Evolutionary conservation across 1,139 yeast species (phyloP).

Genomic region (Blastobotrys illinoisensis): DNA sequence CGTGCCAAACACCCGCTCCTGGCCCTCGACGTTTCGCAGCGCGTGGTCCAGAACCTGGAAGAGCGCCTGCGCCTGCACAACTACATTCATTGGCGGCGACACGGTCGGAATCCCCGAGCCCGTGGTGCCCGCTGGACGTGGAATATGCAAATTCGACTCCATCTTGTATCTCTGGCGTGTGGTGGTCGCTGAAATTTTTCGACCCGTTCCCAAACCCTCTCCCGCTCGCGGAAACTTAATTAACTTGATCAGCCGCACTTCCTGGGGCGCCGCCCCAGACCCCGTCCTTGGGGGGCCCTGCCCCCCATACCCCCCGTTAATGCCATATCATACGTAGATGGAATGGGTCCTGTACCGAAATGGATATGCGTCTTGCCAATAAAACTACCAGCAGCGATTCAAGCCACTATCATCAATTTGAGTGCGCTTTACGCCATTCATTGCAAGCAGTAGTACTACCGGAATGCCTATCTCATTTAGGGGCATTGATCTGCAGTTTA

Average conservation of each 20-base stretch:
- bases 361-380: too few species aligned
- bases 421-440: too few species aligned
- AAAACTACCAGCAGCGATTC: too few species aligned
- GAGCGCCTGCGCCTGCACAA: slow-evolving; percentile 56
- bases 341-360: too few species aligned
- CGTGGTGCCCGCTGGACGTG: slow-evolving; percentile 25
- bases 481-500: too few species aligned
- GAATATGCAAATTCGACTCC: slow-evolving; percentile 28
- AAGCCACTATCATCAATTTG: too few species aligned
- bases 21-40: slow-evolving; percentile 41
- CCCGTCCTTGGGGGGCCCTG: too few species aligned
- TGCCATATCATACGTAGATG: too few species aligned
- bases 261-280: too few species aligned
- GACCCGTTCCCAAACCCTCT: neutral
- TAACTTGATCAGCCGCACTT: neutral
- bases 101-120: slow-evolving; percentile 26
- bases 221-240: neutral
- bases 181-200: neutral
- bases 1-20: slow-evolving; percentile 73
- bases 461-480: too few species aligned
- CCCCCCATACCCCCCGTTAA: too few species aligned
- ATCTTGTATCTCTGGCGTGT: slow-evolving; percentile 12
- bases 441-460: too few species aligned
- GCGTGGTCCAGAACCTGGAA: slow-evolving; percentile 64
- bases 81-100: slow-evolving; percentile 27